Evolutionary conservation across 129 eudicot species (phyloP), one percentile per base, ranked within the genome.

Genomic region (Flaveria bidentis): DNA sequence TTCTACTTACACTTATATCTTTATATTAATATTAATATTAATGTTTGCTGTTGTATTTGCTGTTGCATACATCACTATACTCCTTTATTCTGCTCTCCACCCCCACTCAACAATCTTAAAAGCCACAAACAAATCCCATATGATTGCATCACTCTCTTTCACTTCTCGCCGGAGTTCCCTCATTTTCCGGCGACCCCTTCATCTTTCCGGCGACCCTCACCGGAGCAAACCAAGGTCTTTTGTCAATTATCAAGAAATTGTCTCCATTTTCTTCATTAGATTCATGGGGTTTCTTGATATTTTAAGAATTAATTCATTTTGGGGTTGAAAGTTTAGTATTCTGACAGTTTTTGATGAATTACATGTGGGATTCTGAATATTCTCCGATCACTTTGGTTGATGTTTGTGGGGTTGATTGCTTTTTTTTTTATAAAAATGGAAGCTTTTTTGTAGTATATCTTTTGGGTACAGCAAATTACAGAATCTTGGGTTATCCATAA

Each of bases 381-480:
- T 47, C 53, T 47, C 53, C 53, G n/a, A 13, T 47, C 13, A 47
- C 15, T 47, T 44, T 13, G 49, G 5, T 47, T 47, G 53, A 47
- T 47, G 2, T 62, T 50, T 13, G 5, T 69, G 53, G 68, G 30
- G 60, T 61, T 58, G 50, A 71, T 28, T 58, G 17, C 28, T 45
- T 69, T 45, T 26, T 1, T 63, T 26, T 1, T 63, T 8, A 15
- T 39, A 65, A 75, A 63, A 58, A 23, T 23, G 33, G 10, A 30
- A 63, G 46, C 55, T 69, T 81, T 76, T 44, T 41, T 0, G 22
- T 55, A 9, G 14, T 62, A 62, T 71, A 62, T 80, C 66, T 55
- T 74, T 75, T 67, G 80, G 76, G 69, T 81, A 20, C 22, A 20
- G 22, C 22, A 20, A 20, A 20, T 20, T 20, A 20, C 22, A 73